Conservation (phyloP, 768 basidiomycete species). For the Leccinum variicolor region DNA sequence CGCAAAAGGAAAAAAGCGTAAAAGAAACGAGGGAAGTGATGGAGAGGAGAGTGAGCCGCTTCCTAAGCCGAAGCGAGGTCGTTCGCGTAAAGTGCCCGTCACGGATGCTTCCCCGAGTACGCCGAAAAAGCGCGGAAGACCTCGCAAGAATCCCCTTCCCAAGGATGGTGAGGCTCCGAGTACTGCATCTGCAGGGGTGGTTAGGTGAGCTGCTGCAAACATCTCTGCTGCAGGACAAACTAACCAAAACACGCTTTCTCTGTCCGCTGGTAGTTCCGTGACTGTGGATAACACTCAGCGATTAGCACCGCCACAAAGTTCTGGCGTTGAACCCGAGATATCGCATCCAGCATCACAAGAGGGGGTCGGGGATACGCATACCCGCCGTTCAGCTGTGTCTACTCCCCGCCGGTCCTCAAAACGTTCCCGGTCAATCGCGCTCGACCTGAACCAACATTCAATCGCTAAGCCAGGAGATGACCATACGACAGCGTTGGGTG, state of each 20-base stretch:
- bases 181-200: not conserved
- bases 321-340: not conserved
- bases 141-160: slow-evolving; percentile 23
- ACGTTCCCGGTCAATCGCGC: not conserved
- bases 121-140: slow-evolving; percentile 37
- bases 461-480: not conserved
- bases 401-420: not conserved
- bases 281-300: not conserved
- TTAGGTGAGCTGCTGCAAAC: not conserved
- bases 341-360: not conserved
- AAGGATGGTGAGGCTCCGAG: slow-evolving; percentile 1
- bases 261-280: not conserved
- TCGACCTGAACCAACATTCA: not conserved
- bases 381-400: not conserved
- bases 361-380: not conserved
- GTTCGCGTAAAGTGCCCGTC: slow-evolving; percentile 44
- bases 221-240: not conserved
- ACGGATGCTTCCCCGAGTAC: slow-evolving; percentile 7
- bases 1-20: slow-evolving; percentile 28
- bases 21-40: slow-evolving; percentile 26
- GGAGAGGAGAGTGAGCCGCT: slow-evolving; percentile 18
- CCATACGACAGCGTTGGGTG: not conserved
- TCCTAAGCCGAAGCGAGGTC: slow-evolving; percentile 47
- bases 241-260: not conserved
- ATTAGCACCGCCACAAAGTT: not conserved